Evolutionary conservation across 148 eudicot species (phyloP), one percentile per base, ranked within the genome.

Genomic region (Agrostemma githago): DNA sequence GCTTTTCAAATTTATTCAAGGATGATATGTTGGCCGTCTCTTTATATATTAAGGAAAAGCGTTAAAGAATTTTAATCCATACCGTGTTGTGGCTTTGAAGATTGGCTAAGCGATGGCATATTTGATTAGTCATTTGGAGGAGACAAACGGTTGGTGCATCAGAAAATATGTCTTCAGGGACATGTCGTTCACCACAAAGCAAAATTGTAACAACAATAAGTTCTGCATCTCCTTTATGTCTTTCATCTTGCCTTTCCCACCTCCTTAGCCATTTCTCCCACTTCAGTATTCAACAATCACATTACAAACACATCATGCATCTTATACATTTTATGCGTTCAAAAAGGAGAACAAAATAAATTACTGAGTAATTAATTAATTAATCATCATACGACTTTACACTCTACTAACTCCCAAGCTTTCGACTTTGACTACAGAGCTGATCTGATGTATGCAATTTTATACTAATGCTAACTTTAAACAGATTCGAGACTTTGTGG

Each of bases 211-310:
- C 81, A 42, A 87, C 84, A 4, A 91, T 21, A 1, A 93, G 82
- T 65, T 81, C 88, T 58, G 97, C 89, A 66, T 88, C 88, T 16
- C 86, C 86, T 76, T 78, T 70, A 51, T 77, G 71, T 71, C 66
- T 44, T 51, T 85, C 83, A 2, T 87, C 90, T 59, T 80, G 89
- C 40, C 76, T 84, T 85, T 82, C 85, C 97, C 90, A 89, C 69
- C 64, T 81, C 74, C 77, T 72, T 66, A 91, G 76, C 97, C 95
- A 91, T 71, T 73, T 83, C n/a, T 70, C 83, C 94, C 96, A 90
- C 98, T 93, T 46, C 15, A 48, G 21, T 48, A 48, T 48, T 48
- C 42, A 48, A 20, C 5, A 16, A 51, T 5, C 21, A 69, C 72
- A 69, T 46, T 21, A 19, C 37, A 8, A 44, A 11, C 21, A 20